Evolutionary conservation across 2,329 filamentous ascomycete species (phyloP).

Genomic region (Capronia coronata): DNA sequence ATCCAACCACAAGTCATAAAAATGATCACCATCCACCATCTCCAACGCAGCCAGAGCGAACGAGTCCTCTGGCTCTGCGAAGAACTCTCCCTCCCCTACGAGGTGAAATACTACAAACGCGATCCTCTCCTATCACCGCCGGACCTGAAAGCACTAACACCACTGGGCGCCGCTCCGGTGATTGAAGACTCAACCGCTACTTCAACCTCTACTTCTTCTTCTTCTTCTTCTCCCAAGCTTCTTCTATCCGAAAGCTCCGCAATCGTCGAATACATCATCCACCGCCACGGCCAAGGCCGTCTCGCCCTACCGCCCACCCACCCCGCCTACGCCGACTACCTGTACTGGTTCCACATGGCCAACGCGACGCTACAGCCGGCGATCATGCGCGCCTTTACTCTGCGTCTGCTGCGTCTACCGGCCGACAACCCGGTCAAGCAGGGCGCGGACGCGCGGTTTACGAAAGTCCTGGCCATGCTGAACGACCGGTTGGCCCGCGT

Average conservation of each 20-base stretch:
- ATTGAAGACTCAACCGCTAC: constrained; percentile 4
- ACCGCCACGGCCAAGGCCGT: constrained; percentile 46
- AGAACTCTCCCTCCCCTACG: constrained; percentile 50
- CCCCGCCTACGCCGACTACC: constrained; percentile 51
- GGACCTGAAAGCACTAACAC: constrained; percentile 36
- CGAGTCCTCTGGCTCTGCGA: constrained; percentile 59
- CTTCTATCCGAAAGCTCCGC: constrained; percentile 55
- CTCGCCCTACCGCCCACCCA: constrained; percentile 44
- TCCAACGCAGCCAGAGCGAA: constrained; percentile 56
- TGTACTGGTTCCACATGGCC: constrained; percentile 59
- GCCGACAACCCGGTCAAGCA: neutral
- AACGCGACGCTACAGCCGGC: constrained; percentile 43
- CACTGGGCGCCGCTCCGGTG: constrained; percentile 7
- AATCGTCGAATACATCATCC: constrained; percentile 55
- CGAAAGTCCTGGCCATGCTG: constrained; percentile 38
- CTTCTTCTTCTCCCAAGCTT: constrained; percentile 34
- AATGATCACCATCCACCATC: constrained; percentile 45
- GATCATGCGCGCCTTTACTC: constrained; percentile 31
- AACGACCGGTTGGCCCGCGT: constrained; percentile 45
- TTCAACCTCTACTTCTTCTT: too few species aligned
- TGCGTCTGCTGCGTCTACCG: neutral
- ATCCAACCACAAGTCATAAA: neutral
- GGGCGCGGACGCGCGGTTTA: constrained; percentile 24
- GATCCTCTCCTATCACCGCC: constrained; percentile 32
- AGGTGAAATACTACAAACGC: constrained; percentile 43